Conservation (phyloP, 1,284 basidiomycete genomes). For the Ganoderma resinaceum region DNA sequence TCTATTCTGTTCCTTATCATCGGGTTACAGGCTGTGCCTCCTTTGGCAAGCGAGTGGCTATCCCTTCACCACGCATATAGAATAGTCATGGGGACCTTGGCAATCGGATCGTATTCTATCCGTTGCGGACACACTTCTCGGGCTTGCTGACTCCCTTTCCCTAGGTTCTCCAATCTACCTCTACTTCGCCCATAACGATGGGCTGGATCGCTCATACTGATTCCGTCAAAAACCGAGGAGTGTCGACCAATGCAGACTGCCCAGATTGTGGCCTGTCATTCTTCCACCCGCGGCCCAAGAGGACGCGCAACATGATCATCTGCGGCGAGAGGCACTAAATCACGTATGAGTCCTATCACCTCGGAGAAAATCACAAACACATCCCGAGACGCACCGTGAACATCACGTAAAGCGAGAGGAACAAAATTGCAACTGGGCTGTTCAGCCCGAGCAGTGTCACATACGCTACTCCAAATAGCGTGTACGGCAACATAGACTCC, state of each 20-base stretch:
- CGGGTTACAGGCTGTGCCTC: too few relatives aligned
- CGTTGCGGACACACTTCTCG: too few relatives aligned
- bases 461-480: slow-evolving; percentile 23
- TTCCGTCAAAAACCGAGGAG: background rate
- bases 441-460: slow-evolving; percentile 23
- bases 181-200: background rate
- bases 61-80: too few relatives aligned
- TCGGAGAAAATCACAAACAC: background rate
- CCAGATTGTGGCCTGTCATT: background rate
- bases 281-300: slow-evolving; percentile 26
- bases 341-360: too few relatives aligned
- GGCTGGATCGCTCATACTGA: background rate
- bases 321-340: slow-evolving; percentile 27
- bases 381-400: slow-evolving; percentile 25
- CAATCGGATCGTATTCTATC: too few relatives aligned
- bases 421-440: slow-evolving; percentile 24
- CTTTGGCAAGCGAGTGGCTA: too few relatives aligned
- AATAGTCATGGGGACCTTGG: background rate
- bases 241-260: background rate
- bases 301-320: slow-evolving; percentile 28
- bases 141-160: background rate
- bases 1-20: too few relatives aligned
- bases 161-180: background rate
- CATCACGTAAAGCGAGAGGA: slow-evolving; percentile 29
- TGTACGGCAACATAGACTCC: slow-evolving; percentile 30